Base-by-base conservation (phyloP, 352 stramenopile genomes). In the Globisporangium okanoganense region DNA sequence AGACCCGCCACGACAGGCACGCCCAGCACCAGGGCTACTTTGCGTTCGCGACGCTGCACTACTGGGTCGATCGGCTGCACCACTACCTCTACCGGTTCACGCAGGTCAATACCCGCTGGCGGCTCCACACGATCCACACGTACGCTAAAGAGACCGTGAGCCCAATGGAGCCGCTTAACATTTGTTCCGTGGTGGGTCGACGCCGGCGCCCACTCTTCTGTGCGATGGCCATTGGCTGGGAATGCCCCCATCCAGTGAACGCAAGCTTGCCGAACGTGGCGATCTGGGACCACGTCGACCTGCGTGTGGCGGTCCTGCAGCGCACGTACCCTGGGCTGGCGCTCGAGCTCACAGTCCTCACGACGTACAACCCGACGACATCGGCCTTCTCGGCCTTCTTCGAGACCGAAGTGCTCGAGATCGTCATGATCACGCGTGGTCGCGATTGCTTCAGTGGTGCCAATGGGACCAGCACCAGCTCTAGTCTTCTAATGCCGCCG, bases 41-140 rank as follows among this genome's bases (percentile, higher is more conserved):
- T 13, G 38, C 49, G 0, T 77, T 71, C 38, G 48, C 45, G 3
- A 70, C 66, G 0, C 25, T 51, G 14, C 68, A 56, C 53, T 29
- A 55, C n/a, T 82, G 73, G 73, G 38, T 69, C 14, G 73, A 82
- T 40, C 65, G 73, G 0, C 27, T 82, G 22, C 71, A 79, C 25
- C 71, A 82, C 40, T 52, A 62, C 62, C 10, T 62, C 10, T 52
- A 58, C 33, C 22, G 29, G 31, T 64, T 53, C 24, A 43, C 56
- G 5, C 43, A 49, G 9, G 24, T 49, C n/a, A 71, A 71, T n/a
- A 53, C 27, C n/a, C 62, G 56, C 0, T 72, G 65, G 65, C 62
- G 65, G 1, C 25, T 69, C 9, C 55, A 69, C 51, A 40, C 61
- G 27, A 27, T 67, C 5, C 51, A 65, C 22, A 27, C 51, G 16